These are phyloP conservation scores for Russula griseocarnosa DNA, from an alignment of 768 basidiomycete genomes.

Conservation along the genomic window DNA sequence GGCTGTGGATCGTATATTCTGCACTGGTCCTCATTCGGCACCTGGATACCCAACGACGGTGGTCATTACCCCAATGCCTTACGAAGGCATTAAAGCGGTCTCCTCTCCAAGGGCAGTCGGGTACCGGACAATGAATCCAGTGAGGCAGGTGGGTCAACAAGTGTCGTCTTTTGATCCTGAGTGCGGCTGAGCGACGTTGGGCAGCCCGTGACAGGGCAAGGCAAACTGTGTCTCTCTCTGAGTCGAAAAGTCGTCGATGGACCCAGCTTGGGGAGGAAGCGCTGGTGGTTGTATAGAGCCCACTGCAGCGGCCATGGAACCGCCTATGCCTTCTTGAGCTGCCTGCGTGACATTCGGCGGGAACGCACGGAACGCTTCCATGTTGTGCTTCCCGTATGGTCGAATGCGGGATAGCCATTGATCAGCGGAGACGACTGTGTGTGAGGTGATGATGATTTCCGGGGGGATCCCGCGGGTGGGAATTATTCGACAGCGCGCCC, in stretches of 20 bases:
- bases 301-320: background rate
- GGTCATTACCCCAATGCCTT: background rate
- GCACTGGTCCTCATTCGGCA: background rate
- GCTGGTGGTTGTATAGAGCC: background rate
- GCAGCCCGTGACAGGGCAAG: background rate
- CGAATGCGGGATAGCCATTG: too few relatives aligned
- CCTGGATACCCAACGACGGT: background rate
- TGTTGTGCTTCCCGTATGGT: background rate
- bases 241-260: background rate
- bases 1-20: background rate
- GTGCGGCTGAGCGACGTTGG: background rate
- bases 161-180: slow-evolving; percentile 8
- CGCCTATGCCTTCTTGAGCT: background rate
- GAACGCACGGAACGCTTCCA: background rate
- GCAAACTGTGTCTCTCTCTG: background rate
- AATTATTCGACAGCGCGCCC: background rate
- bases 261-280: background rate
- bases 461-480: background rate
- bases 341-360: background rate
- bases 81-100: background rate
- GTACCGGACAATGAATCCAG: background rate
- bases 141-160: background rate
- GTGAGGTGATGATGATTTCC: background rate
- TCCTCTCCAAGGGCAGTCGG: slow-evolving; percentile 11
- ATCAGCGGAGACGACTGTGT: background rate